Conservation (phyloP, 1,284 basidiomycete species). For the Tetrapyrgos nigripes region DNA sequence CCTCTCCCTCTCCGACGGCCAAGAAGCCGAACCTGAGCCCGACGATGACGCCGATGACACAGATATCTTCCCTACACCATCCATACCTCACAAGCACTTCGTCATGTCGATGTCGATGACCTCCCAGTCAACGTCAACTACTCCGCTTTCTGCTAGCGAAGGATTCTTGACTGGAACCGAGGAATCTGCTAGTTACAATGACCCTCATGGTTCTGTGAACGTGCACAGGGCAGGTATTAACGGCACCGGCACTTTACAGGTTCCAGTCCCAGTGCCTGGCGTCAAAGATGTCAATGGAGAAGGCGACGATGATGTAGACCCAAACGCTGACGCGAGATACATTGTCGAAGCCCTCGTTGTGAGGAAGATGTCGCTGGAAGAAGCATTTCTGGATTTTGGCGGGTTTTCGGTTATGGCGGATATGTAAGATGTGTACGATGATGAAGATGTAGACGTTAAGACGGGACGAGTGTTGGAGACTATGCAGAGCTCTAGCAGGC, state of each 20-base stretch:
- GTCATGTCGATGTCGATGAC: not conserved
- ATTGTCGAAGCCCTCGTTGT: constrained; percentile 84
- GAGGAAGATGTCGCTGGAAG: constrained; percentile 73
- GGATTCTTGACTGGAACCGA: constrained; percentile 11
- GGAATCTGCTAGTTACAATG: not conserved
- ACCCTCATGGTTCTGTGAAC: too few species aligned
- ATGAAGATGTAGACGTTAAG: too few species aligned
- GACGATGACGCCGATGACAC: constrained; percentile 38
- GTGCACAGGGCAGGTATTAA: not conserved
- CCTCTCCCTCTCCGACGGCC: too few species aligned
- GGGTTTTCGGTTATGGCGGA: constrained; percentile 48
- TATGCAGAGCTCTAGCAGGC: too few species aligned
- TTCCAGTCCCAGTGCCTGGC: not conserved
- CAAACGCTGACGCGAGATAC: constrained; percentile 46
- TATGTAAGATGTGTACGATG: too few species aligned
- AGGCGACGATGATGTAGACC: constrained; percentile 14
- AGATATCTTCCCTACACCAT: constrained; percentile 45
- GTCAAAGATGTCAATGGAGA: not conserved
- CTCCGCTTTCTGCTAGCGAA: constrained; percentile 20
- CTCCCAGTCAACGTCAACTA: not conserved
- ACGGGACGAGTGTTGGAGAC: too few species aligned
- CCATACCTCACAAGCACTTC: constrained; percentile 18
- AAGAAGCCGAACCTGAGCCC: constrained; percentile 3
- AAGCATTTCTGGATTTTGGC: constrained; percentile 76
- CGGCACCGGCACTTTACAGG: too few species aligned